Evolutionary conservation across 192 early-diverging fungal genomes (phyloP).

Genomic region (Glomus cerebriforme): DNA sequence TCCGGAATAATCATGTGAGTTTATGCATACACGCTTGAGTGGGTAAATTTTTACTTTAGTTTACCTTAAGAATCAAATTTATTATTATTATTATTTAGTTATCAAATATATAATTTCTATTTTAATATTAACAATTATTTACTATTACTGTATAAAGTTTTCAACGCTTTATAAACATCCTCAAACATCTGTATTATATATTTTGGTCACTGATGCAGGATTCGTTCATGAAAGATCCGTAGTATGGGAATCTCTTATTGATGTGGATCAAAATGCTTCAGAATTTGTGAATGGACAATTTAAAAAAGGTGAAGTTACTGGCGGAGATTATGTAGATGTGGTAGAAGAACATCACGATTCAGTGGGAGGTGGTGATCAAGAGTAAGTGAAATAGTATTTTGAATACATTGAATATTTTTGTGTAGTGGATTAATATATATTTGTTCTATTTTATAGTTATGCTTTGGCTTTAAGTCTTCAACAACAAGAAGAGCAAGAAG

Average conservation of each 20-base stretch:
- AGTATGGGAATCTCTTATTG: conserved; percentile 73
- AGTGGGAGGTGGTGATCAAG: conserved; percentile 48
- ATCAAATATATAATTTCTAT: background rate
- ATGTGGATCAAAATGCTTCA: conserved; percentile 63
- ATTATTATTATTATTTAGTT: background rate
- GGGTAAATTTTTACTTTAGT: background rate
- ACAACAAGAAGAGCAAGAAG: conserved; percentile 47
- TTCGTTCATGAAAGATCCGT: conserved; percentile 63
- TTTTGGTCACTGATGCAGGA: conserved; percentile 72
- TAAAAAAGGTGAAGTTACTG: conserved; percentile 34
- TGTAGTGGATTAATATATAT: background rate
- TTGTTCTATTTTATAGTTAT: conserved; percentile 38
- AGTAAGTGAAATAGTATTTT: conserved; percentile 33
- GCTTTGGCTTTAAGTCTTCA: conserved; percentile 44
- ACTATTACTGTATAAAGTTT: conserved; percentile 48
- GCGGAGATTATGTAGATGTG: conserved; percentile 45
- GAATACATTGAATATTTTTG: background rate
- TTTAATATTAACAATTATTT: background rate
- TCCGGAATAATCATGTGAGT: conserved; percentile 90
- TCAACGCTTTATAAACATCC: conserved; percentile 70
- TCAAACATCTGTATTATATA: conserved; percentile 51
- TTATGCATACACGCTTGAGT: conserved; percentile 33
- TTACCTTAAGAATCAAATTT: background rate
- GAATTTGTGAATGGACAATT: conserved; percentile 67
- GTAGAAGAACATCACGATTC: conserved; percentile 28